Percentiles rank a stretch among this genome's conserved stretches.
Evolutionary conservation across 495 filamentous ascomycete genomes (phyloP).

Genomic region (Podospora australis): DNA sequence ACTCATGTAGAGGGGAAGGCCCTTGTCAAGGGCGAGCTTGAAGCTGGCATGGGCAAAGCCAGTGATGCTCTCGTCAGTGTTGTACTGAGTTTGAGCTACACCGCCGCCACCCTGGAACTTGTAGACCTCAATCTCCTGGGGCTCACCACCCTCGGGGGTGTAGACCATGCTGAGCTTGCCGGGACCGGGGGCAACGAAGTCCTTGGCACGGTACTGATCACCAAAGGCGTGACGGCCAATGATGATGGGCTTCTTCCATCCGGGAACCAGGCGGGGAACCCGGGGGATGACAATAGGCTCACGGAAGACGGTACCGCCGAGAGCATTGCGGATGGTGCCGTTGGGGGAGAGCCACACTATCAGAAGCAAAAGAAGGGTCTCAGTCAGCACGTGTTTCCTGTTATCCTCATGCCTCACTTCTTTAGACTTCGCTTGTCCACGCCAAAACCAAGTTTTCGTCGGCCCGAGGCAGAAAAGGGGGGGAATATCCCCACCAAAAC

Average conservation of each 20-base stretch:
- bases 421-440: neutral
- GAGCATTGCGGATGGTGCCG: conserved; percentile 91
- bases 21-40: conserved; percentile 85
- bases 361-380: neutral
- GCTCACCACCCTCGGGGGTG: conserved; percentile 75
- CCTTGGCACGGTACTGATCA: conserved; percentile 96
- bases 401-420: neutral
- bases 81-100: conserved; percentile 91
- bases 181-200: conserved; percentile 69
- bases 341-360: conserved; percentile 95
- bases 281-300: conserved; percentile 93
- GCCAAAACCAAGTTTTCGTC: neutral
- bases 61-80: conserved; percentile 88
- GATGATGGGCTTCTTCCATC: conserved; percentile 98
- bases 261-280: conserved; percentile 86
- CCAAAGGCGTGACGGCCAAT: conserved; percentile 98
- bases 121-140: conserved; percentile 82
- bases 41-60: conserved; percentile 95
- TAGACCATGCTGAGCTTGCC: conserved; percentile 91
- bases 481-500: neutral
- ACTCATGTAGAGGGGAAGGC: conserved; percentile 90
- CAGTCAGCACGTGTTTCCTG: conserved; percentile 9
- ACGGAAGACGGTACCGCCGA: conserved; percentile 95
- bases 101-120: conserved; percentile 80
- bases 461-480: neutral